Conservation (phyloP, 331 rosid genomes). For the Pyrus hybrid region DNA sequence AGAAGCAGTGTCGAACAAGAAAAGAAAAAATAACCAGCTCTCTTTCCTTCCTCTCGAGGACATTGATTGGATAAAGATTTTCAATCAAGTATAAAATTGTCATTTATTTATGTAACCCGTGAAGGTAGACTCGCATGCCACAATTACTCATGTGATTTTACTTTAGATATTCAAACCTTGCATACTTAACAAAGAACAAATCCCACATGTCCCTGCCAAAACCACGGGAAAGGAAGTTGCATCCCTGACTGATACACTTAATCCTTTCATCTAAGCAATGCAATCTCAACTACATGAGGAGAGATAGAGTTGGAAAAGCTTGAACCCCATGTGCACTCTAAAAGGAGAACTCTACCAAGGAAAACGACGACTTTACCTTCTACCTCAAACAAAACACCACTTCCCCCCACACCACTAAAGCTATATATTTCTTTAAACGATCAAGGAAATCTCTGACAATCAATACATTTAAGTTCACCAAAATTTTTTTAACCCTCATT, state of each 20-base stretch:
- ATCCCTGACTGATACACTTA: neutral
- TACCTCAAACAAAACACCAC: neutral
- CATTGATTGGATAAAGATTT: neutral
- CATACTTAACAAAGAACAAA: neutral
- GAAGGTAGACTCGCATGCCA: neutral
- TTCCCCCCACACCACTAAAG: neutral
- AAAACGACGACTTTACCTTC: neutral
- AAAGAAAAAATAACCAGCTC: neutral
- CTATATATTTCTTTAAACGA: neutral
- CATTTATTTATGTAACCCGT: neutral
- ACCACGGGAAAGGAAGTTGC: neutral
- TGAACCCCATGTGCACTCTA: neutral
- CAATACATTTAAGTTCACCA: neutral
- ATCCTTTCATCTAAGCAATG: neutral
- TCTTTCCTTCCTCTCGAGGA: neutral
- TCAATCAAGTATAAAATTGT: neutral
- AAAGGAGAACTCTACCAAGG: neutral
- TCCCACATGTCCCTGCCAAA: neutral
- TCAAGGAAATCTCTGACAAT: neutral
- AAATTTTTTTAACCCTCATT: neutral
- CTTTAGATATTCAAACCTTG: neutral
- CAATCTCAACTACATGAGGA: neutral
- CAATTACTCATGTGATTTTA: neutral
- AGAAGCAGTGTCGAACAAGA: neutral
- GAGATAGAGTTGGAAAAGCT: neutral